Conservation (phyloP, 371 early-diverging fungal species). For the Rhizopus delemar region DNA sequence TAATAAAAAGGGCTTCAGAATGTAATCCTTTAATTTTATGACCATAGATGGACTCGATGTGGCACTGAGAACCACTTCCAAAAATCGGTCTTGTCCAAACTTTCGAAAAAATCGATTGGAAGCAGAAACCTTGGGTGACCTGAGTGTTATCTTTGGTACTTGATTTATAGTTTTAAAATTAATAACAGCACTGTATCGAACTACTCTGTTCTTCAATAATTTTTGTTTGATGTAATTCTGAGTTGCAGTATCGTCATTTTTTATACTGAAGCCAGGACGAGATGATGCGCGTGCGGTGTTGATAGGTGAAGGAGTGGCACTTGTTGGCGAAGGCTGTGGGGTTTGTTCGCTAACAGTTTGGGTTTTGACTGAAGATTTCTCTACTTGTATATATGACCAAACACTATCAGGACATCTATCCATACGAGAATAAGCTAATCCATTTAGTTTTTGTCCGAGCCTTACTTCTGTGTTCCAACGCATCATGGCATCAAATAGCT, state of each 20-base stretch:
- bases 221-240: not conserved
- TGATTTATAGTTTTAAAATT: not conserved
- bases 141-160: conserved; percentile 24
- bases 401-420: conserved; percentile 39
- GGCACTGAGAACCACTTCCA: conserved; percentile 36
- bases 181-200: conserved; percentile 35
- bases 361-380: not conserved
- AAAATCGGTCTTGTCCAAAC: conserved; percentile 40
- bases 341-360: not conserved
- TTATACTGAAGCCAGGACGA: not conserved
- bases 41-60: conserved; percentile 16
- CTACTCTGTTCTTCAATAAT: conserved; percentile 20
- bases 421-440: conserved; percentile 25
- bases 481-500: conserved; percentile 31
- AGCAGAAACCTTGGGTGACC: conserved; percentile 34
- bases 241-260: not conserved
- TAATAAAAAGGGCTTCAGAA: conserved; percentile 37
- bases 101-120: conserved; percentile 51
- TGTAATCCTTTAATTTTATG: conserved; percentile 13
- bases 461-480: conserved; percentile 34
- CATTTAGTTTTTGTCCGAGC: conserved; percentile 12
- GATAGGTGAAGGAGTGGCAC: not conserved
- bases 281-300: not conserved
- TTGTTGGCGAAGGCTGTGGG: not conserved
- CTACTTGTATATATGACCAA: conserved; percentile 25